Evolutionary conservation across 441 rosid species (phyloP), one percentile per base, ranked within the genome.

Genomic region (Brassica balearica): DNA sequence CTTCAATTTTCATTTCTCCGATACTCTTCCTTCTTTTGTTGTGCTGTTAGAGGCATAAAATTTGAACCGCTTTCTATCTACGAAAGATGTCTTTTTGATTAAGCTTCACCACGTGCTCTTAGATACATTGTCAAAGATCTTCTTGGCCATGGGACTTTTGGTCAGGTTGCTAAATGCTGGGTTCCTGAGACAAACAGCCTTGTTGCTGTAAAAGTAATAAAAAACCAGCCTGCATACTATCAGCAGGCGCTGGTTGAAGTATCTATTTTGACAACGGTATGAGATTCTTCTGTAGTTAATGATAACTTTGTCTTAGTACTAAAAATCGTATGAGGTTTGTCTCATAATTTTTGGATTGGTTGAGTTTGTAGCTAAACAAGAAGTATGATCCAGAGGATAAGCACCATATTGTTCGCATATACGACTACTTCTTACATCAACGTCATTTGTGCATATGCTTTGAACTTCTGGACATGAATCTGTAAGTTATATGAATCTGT

Each of bases 121-220:
- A 96, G 99, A 85, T 94, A 96, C 83, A 77, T 94, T 72, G 98
- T 96, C 88, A 94, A 94, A 87, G 99, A 96, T 85, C 92, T 94
- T 77, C 99, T 96, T 81, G 99, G 99, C 81, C 99, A 96, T 80
- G 99, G 99, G 75, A 96, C 98, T 72, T 96, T 96, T 80, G 99
- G 99, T 70, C 99, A 96, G 85, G 99, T 96, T 88, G 98, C 97
- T 55, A 96, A 95, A 85, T 96, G 99, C 87, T 93, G 90, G 98
- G 92, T 91, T 70, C 84, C 90, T 29, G 97, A 91, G 79, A 84
- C 87, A 8, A 81, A 86, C 80, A 81, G 88, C 84, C 89, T 87
- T 86, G 94, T 90, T 67, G 99, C 99, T 73, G 90, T 96, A 74
- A 96, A 96, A 86, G 94, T 96, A 80, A 96, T 96, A 12, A 96